These are phyloP conservation scores for Clonostachys byssicola DNA, from an alignment of 2,329 filamentous ascomycete species.

Conservation along the genomic window DNA sequence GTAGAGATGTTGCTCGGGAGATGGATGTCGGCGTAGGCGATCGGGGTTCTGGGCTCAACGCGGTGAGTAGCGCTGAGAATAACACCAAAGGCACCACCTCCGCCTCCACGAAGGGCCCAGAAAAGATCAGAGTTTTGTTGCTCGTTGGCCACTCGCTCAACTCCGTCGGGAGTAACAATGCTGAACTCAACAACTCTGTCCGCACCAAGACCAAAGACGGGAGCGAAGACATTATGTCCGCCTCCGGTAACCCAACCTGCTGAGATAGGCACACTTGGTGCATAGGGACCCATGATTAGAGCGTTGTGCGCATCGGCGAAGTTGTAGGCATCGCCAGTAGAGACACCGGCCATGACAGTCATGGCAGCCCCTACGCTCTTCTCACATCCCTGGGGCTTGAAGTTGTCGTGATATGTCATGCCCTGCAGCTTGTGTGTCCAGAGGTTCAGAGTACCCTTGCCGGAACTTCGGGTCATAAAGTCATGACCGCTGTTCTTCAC, in stretches of 20 bases:
- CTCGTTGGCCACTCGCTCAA: constrained; percentile 31
- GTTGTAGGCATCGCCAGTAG: constrained; percentile 47
- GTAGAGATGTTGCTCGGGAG: constrained; percentile 18
- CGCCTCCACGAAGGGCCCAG: constrained; percentile 43
- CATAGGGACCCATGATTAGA: background rate
- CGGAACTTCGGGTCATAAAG: constrained; percentile 54
- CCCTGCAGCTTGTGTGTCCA: constrained; percentile 54
- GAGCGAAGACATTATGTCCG: constrained; percentile 42
- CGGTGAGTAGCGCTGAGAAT: constrained; percentile 24
- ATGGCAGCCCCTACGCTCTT: constrained; percentile 39
- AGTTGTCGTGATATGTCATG: constrained; percentile 13
- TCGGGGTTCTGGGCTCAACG: constrained; percentile 22
- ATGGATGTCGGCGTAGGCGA: constrained; percentile 25
- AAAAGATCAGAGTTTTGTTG: constrained; percentile 38
- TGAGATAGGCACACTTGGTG: constrained; percentile 15
- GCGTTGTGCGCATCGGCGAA: constrained; percentile 21
- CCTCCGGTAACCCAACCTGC: constrained; percentile 27
- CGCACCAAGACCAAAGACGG: constrained; percentile 32
- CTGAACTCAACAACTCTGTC: constrained; percentile 47
- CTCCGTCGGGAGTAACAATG: constrained; percentile 38
- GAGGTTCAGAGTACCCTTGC: constrained; percentile 51
- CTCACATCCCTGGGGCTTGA: constrained; percentile 16
- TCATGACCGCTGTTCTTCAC: constrained; percentile 50
- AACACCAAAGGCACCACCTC: constrained; percentile 35
- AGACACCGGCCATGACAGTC: constrained; percentile 50